These are phyloP conservation scores for Phyllosticta citrichinensis DNA, from an alignment of 2,329 filamentous ascomycete species.

Conservation along the genomic window DNA sequence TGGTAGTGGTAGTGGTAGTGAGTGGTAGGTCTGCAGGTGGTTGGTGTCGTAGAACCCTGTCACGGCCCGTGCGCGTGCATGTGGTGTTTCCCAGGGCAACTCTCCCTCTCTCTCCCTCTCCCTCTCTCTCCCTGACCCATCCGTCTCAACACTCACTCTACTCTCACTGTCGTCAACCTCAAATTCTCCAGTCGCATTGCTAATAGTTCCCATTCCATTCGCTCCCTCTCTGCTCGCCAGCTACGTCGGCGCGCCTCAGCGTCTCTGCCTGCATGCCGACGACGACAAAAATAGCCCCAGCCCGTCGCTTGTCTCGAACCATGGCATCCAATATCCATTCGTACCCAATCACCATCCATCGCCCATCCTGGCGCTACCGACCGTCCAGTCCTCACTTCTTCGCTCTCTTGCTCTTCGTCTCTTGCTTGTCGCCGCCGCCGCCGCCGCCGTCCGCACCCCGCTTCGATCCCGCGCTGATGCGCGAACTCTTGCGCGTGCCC, in stretches of 20 bases:
- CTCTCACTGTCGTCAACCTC: not conserved
- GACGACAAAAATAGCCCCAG: not conserved
- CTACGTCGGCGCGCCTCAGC: not conserved
- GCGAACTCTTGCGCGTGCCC: conserved; percentile 16
- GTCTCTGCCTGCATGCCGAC: not conserved
- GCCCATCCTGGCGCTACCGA: not conserved
- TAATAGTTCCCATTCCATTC: not conserved
- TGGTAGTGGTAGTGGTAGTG: no score
- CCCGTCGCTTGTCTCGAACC: not conserved
- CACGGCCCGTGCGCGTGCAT: not conserved
- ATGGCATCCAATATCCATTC: not conserved
- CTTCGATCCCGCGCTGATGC: conserved; percentile 13
- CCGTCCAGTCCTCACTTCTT: not conserved
- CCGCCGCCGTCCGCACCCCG: conserved; percentile 11
- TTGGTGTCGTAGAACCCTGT: not conserved
- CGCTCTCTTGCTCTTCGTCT: conserved; percentile 15
- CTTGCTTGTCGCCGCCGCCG: conserved; percentile 12
- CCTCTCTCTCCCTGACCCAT: no score
- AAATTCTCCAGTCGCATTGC: not conserved
- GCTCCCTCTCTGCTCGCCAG: not conserved
- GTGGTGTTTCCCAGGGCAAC: not conserved
- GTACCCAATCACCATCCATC: not conserved
- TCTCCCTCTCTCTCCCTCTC: not conserved
- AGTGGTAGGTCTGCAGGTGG: not conserved
- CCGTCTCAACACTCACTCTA: no score